These are phyloP conservation scores for Fusarium sp. DNA, from an alignment of 2,329 filamentous ascomycete genomes.

Conservation along the genomic window DNA sequence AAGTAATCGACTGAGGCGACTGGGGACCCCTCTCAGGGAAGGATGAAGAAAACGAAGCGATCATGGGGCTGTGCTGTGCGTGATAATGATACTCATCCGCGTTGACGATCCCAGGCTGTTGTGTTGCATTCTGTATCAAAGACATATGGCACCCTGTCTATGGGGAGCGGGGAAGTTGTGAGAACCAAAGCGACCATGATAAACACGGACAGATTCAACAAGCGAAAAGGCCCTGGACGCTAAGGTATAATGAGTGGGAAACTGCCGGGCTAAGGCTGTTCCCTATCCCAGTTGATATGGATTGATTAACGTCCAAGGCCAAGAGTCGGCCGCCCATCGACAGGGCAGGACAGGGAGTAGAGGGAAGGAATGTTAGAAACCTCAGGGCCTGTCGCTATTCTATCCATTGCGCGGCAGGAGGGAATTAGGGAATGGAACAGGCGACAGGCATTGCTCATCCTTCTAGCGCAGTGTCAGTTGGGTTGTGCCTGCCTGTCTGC, in stretches of 20 bases:
- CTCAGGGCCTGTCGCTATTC: slow-evolving; percentile 11
- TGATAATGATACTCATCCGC: slow-evolving; percentile 30
- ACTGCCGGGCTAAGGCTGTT: slow-evolving; percentile 17
- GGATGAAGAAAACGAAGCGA: slow-evolving; percentile 18
- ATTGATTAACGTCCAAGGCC: slow-evolving; percentile 14
- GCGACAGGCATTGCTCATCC: slow-evolving; percentile 33
- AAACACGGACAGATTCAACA: background rate
- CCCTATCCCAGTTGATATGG: slow-evolving; percentile 6
- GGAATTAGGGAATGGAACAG: slow-evolving; percentile 24
- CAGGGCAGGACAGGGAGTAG: slow-evolving; percentile 5
- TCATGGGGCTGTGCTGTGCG: slow-evolving; percentile 38
- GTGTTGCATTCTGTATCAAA: slow-evolving; percentile 28
- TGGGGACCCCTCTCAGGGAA: background rate
- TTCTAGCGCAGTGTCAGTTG: slow-evolving; percentile 37
- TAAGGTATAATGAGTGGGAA: slow-evolving; percentile 19
- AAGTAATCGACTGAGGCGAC: background rate
- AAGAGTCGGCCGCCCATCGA: slow-evolving; percentile 30
- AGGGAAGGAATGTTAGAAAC: background rate
- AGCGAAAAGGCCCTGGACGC: slow-evolving; percentile 11
- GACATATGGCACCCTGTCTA: slow-evolving; percentile 13
- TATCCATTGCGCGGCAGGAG: slow-evolving; percentile 35
- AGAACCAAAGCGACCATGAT: slow-evolving; percentile 12
- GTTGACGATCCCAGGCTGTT: slow-evolving; percentile 13
- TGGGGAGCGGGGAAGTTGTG: slow-evolving; percentile 17
- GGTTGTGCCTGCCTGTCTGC: slow-evolving; percentile 32